Evolutionary conservation across 805 yeast genomes (phyloP).

Genomic region (Tetrapisispora pingtungensis): DNA sequence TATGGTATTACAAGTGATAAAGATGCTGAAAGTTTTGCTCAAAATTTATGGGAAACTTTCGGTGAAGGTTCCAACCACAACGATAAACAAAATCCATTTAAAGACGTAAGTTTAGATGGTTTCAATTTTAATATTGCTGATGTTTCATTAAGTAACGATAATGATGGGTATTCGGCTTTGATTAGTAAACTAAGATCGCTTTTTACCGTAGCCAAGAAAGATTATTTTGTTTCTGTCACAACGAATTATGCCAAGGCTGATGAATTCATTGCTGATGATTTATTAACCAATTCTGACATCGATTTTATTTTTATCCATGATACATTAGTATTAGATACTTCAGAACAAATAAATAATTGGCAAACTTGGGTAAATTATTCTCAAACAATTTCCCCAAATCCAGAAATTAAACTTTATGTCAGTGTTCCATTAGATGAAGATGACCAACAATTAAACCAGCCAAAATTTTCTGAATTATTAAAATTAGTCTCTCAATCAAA

Average conservation of each 20-base stretch:
- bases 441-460: slow-evolving; percentile 4
- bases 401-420: slow-evolving; percentile 54
- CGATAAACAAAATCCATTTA: slow-evolving; percentile 54
- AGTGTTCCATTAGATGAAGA: slow-evolving; percentile 63
- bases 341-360: slow-evolving; percentile 48
- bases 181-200: slow-evolving; percentile 43
- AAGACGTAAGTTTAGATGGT: slow-evolving; percentile 72
- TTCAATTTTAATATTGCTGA: slow-evolving; percentile 69
- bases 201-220: slow-evolving; percentile 45
- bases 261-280: slow-evolving; percentile 43
- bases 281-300: slow-evolving; percentile 47
- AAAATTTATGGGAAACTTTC: slow-evolving; percentile 50
- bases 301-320: slow-evolving; percentile 82
- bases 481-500: slow-evolving; percentile 64
- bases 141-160: slow-evolving; percentile 42
- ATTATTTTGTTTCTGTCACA: slow-evolving; percentile 73
- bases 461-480: slow-evolving; percentile 34
- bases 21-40: slow-evolving; percentile 59
- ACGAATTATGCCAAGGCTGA: slow-evolving; percentile 91
- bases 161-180: slow-evolving; percentile 55
- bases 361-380: slow-evolving; percentile 69
- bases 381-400: slow-evolving; percentile 47
- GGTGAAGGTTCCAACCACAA: slow-evolving; percentile 38
- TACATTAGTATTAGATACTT: slow-evolving; percentile 71
- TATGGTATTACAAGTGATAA: slow-evolving; percentile 81